Conservation (phyloP, 352 stramenopile species). For the Phytophthora citrophthora region DNA sequence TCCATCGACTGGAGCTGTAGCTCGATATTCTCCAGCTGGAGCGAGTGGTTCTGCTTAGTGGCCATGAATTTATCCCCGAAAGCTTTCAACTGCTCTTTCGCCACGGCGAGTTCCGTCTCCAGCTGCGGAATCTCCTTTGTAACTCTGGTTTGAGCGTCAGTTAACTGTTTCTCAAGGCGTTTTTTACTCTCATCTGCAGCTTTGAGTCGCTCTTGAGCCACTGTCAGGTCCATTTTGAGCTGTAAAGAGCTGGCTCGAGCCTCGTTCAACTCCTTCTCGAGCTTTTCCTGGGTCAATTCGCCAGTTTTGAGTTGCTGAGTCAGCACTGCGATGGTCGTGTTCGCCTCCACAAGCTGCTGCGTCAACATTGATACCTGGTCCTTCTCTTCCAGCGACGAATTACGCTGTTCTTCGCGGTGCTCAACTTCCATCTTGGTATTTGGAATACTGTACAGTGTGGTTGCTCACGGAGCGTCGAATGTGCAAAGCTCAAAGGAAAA, state of each 20-base stretch:
- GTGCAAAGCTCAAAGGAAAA: conserved; percentile 16
- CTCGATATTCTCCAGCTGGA: conserved; percentile 16
- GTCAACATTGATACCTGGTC: background rate
- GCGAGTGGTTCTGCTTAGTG: conserved; percentile 4
- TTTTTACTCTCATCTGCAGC: conserved; percentile 7
- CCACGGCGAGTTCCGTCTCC: conserved; percentile 16
- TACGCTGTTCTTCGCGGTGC: background rate
- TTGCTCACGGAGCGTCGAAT: background rate
- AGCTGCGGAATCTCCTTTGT: conserved; percentile 6
- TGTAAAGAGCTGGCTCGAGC: background rate
- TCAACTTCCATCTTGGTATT: conserved; percentile 10
- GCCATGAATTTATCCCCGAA: conserved; percentile 15
- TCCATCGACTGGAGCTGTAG: conserved; percentile 14
- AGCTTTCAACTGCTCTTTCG: conserved; percentile 17
- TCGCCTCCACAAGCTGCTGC: conserved; percentile 9
- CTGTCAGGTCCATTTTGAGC: conserved; percentile 8
- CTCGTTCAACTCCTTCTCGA: conserved; percentile 10
- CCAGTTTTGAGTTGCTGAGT: conserved; percentile 10
- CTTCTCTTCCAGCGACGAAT: background rate
- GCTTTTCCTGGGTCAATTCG: conserved; percentile 3
- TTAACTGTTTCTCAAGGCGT: conserved; percentile 9
- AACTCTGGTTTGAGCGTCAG: conserved; percentile 6
- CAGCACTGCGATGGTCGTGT: conserved; percentile 14
- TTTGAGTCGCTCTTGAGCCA: conserved; percentile 11
- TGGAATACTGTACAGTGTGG: background rate